Evolutionary conservation across 164 flowering plant species (phyloP).

Genomic region (Buxus sempervirens): DNA sequence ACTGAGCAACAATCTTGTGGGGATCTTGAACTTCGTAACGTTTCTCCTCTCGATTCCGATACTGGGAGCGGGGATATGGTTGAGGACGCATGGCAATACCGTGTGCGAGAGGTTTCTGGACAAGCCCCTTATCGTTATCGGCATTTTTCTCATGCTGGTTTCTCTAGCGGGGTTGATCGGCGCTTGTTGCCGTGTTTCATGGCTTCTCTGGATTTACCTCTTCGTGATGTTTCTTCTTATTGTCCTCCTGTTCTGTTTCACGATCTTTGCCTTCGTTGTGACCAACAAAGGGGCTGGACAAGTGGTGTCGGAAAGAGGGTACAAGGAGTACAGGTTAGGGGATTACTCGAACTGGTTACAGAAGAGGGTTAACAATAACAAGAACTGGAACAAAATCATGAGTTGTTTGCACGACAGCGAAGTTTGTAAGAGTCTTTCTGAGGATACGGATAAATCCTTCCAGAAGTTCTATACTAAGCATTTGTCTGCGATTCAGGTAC

Average conservation of each 20-base stretch:
- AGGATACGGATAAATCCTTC: background rate
- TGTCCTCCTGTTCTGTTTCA: slow-evolving; percentile 34
- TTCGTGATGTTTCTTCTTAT: slow-evolving; percentile 49
- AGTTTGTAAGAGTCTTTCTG: slow-evolving; percentile 28
- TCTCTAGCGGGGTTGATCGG: slow-evolving; percentile 58
- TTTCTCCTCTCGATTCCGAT: slow-evolving; percentile 46
- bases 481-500: slow-evolving; percentile 21
- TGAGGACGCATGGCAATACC: slow-evolving; percentile 19
- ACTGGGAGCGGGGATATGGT: slow-evolving; percentile 43
- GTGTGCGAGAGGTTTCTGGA: slow-evolving; percentile 44
- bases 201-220: slow-evolving; percentile 52
- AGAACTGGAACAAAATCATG: slow-evolving; percentile 46
- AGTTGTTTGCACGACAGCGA: slow-evolving; percentile 40
- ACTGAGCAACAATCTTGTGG: slow-evolving; percentile 28
- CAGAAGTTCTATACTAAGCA: background rate
- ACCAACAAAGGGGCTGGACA: slow-evolving; percentile 51
- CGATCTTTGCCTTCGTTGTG: slow-evolving; percentile 48
- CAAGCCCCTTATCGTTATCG: slow-evolving; percentile 40
- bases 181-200: slow-evolving; percentile 41
- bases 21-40: slow-evolving; percentile 41
- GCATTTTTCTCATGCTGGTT: slow-evolving; percentile 43
- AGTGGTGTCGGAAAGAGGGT: slow-evolving; percentile 29
- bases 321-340: slow-evolving; percentile 48
- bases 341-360: slow-evolving; percentile 57
- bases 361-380: slow-evolving; percentile 29